Conservation (phyloP, 108 stramenopile genomes). For the Nitzschia palea region DNA sequence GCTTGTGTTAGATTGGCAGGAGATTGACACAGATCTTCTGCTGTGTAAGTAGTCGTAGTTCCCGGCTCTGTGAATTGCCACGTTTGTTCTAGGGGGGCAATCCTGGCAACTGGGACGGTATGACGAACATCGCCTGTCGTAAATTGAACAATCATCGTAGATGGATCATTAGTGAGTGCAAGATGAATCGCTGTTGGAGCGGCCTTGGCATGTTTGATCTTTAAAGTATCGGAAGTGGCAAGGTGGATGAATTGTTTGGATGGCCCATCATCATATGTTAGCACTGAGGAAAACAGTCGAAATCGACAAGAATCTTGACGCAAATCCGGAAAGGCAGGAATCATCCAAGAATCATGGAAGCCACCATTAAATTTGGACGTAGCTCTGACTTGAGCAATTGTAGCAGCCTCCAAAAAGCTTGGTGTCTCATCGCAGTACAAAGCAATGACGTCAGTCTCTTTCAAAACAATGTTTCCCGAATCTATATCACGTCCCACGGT, state of each 20-base stretch:
- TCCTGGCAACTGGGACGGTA: not conserved
- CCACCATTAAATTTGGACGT: slow-evolving; percentile 25
- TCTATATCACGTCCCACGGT: slow-evolving; percentile 15
- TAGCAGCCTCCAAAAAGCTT: slow-evolving; percentile 50
- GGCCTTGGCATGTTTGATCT: slow-evolving; percentile 13
- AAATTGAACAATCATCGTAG: slow-evolving; percentile 57
- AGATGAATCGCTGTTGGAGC: slow-evolving; percentile 57
- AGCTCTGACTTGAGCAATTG: slow-evolving; percentile 46
- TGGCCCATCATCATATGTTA: not conserved
- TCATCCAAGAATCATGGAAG: slow-evolving; percentile 36
- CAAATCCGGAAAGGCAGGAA: slow-evolving; percentile 53
- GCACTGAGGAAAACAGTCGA: slow-evolving; percentile 20
- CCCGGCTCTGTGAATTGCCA: slow-evolving; percentile 10
- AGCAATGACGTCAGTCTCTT: slow-evolving; percentile 38
- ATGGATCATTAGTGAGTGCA: slow-evolving; percentile 29
- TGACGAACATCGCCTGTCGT: slow-evolving; percentile 39
- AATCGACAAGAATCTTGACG: slow-evolving; percentile 49
- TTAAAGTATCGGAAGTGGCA: slow-evolving; percentile 12
- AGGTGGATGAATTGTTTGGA: slow-evolving; percentile 5
- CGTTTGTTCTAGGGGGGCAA: not conserved
- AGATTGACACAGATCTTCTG: slow-evolving; percentile 65
- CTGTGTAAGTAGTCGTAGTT: slow-evolving; percentile 54
- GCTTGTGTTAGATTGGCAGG: slow-evolving; percentile 61
- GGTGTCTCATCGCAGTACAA: slow-evolving; percentile 17
- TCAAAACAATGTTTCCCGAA: not conserved